These are phyloP conservation scores for Pascua sp. DNA, from an alignment of 1,284 basidiomycete species.

Conservation along the genomic window DNA sequence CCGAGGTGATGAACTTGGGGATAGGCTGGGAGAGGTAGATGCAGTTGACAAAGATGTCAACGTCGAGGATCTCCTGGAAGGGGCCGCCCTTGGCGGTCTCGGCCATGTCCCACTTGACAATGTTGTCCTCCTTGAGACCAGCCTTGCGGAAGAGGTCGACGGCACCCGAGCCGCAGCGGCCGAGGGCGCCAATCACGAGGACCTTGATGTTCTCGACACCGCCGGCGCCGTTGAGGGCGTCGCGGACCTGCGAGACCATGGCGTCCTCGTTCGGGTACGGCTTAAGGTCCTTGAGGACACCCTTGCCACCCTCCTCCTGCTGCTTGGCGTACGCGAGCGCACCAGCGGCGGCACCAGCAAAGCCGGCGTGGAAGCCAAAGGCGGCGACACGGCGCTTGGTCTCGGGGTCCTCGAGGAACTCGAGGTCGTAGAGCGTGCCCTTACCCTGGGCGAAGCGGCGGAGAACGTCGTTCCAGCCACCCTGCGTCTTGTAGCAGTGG, in stretches of 20 bases:
- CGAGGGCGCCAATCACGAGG: constrained; percentile 93
- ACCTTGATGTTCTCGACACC: constrained; percentile 73
- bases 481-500: constrained; percentile 97
- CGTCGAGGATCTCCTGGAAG: constrained; percentile 91
- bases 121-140: constrained; percentile 85
- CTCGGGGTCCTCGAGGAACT: constrained; percentile 83
- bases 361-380: constrained; percentile 97
- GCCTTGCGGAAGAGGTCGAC: constrained; percentile 93
- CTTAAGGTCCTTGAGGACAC: constrained; percentile 62
- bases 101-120: constrained; percentile 94
- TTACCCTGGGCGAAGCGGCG: constrained; percentile 80
- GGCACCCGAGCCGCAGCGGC: constrained; percentile 93
- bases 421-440: constrained; percentile 91
- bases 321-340: constrained; percentile 76
- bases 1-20: constrained; percentile 77
- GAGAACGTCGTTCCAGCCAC: constrained; percentile 85
- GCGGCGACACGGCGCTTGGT: constrained; percentile 89
- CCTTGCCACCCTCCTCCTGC: constrained; percentile 58
- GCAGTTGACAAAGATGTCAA: constrained; percentile 99
- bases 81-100: constrained; percentile 98
- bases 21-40: constrained; percentile 92
- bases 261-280: constrained; percentile 76
- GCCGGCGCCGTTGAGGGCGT: constrained; percentile 58
- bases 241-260: constrained; percentile 72
- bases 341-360: constrained; percentile 93